phyloP scores from a whole-genome alignment of 306 rosid genomes.

The Rosa multiflora region DNA sequence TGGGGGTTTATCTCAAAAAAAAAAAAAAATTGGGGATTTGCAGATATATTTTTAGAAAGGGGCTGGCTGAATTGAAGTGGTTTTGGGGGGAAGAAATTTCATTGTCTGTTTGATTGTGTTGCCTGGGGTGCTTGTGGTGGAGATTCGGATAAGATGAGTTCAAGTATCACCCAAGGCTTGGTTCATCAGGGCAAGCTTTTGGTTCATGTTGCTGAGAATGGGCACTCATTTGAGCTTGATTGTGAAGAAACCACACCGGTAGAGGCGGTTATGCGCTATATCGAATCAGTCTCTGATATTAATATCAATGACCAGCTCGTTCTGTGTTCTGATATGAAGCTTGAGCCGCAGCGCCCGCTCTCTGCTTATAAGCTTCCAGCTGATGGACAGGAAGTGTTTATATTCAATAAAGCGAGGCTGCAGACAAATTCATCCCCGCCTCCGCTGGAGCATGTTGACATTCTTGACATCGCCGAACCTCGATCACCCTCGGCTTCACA shows the following conservation, averaged over 20 bases:
- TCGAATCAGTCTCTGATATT: conserved; percentile 58
- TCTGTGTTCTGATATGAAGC: conserved; percentile 76
- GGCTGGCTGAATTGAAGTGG: conserved; percentile 21
- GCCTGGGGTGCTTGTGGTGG: conserved; percentile 29
- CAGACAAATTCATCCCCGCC: conserved; percentile 60
- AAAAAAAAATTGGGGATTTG: conserved; percentile 13
- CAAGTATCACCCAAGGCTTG: conserved; percentile 43
- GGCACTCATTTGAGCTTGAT: conserved; percentile 67
- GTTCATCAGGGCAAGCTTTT: conserved; percentile 60
- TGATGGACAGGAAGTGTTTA: conserved; percentile 66
- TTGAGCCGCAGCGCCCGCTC: conserved; percentile 66
- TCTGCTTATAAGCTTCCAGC: conserved; percentile 88
- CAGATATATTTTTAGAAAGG: background rate
- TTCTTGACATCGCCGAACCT: conserved; percentile 48
- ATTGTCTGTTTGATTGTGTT: conserved; percentile 25
- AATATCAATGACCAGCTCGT: conserved; percentile 68
- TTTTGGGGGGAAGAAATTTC: conserved; percentile 7
- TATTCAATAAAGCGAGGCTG: conserved; percentile 78
- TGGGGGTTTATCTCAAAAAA: conserved; percentile 18
- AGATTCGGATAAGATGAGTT: conserved; percentile 65
- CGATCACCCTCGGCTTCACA: conserved; percentile 61
- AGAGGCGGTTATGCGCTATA: conserved; percentile 65
- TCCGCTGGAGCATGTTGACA: conserved; percentile 56
- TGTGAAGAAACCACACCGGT: conserved; percentile 69
- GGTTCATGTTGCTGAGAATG: conserved; percentile 92